Percentiles rank a stretch among this genome's conserved stretches.
These are phyloP conservation scores for Claviceps arundinis DNA, from an alignment of 2,329 filamentous ascomycete genomes.

Conservation along the genomic window DNA sequence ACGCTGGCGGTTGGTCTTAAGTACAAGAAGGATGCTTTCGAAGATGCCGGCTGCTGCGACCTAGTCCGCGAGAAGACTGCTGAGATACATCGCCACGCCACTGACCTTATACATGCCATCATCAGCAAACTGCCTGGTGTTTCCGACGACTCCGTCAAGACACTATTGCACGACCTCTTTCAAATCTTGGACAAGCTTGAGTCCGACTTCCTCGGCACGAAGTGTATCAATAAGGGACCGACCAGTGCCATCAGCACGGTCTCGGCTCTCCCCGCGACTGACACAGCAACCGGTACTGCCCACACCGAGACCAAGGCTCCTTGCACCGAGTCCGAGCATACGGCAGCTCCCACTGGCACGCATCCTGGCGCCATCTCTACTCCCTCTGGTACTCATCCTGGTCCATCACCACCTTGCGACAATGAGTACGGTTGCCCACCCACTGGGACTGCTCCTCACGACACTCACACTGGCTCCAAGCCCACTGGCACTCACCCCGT, in stretches of 20 bases:
- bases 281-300: not conserved
- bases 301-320: not conserved
- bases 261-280: not conserved
- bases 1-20: not conserved
- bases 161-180: not conserved
- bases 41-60: conserved; percentile 1
- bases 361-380: not conserved
- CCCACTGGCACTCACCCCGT: not conserved
- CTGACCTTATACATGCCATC: not conserved
- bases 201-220: conserved; percentile 1
- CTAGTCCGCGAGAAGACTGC: not conserved
- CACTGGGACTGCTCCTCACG: not conserved
- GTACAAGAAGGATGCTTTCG: conserved; percentile 1
- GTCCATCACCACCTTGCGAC: not conserved
- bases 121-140: not conserved
- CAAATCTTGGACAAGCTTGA: not conserved
- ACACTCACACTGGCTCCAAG: not conserved
- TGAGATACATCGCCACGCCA: not conserved
- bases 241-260: not conserved
- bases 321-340: not conserved
- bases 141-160: not conserved
- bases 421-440: not conserved
- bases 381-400: not conserved
- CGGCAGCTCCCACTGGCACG: not conserved
- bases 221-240: conserved; percentile 1